Evolutionary conservation across 2,329 filamentous ascomycete genomes (phyloP), one percentile per base, ranked within the genome.

Genomic region (Rhinocladiella similis): DNA sequence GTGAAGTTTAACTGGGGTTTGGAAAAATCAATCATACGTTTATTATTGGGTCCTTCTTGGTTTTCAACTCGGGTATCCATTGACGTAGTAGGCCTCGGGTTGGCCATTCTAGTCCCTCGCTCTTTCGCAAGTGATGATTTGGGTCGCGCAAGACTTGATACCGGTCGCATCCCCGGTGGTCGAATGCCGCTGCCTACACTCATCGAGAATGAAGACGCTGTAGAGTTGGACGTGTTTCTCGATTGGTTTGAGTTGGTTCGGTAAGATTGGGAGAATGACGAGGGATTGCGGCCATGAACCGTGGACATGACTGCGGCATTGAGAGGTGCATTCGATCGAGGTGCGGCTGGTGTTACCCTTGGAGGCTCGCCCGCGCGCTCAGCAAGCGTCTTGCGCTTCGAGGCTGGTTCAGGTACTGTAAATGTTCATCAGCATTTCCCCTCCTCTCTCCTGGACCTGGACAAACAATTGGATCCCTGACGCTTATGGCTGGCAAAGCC

Each of bases 381-480:
- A 18, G 70, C 72, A 22, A 86, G 71, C 13, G 81, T 83, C 65
- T 84, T 84, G 54, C 85, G 78, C 71, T 88, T 88, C 2, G 83
- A 66, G 48, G 84, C 80, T 18, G 84, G 77, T 65, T 83, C 77
- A 19, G 73, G 63, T 50, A 78, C 83, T 85, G 53, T 42, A 12
- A 3, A 33, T 33, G 33, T 39, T 25, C 29, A 38, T 54, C 52
- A 60, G 54, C 39, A 43, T 83, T 79, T 36, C 71, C 75, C 49
- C 74, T 76, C 53, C 73, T 70, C 75, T 65, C 53, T 67, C 47
- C 60, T 56, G 16, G 57, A 10, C 7, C 62, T 69, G 50, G 65
- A 59, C 62, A 46, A 51, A 79, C 79, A 70, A 57, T 76, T 76
- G 38, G 75, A 74, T 50, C 78, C 77, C 68, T 80, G 82, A 63